Evolutionary conservation across 768 basidiomycete genomes (phyloP), one percentile per base, ranked within the genome.

Genomic region (Agaricus sinodeliciosus): DNA sequence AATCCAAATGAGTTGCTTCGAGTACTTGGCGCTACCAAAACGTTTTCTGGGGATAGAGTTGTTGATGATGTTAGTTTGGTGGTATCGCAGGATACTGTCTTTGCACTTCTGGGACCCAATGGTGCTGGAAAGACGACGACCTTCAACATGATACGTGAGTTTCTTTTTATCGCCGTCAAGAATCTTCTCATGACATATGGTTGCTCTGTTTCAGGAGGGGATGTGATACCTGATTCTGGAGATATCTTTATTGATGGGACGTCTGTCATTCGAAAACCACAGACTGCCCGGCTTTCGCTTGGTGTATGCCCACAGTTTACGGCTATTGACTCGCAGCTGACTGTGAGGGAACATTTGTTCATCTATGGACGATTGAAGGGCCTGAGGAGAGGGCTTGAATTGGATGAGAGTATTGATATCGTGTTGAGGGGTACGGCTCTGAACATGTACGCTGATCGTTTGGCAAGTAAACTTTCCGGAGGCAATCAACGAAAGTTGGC

Each of bases 251-350:
- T 92, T 60, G 77, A 80, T 50, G 82, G 79, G 2, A 70, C 74
- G 28, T 90, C 87, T 3, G 81, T 87, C 35, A 69, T 87, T 26
- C 72, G 73, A n/a, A 73, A 81, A 51, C 80, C 88, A 0, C 77
- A 78, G 18, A 72, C 65, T 4, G 85, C 89, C 35, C 77, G 87
- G 22, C 74, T 84, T 6, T 75, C 81, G 18, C 77, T 92, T 5
- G 89, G 89, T 3, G 85, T 92, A 46, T 92, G 88, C 63, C 88
- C 88, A 0, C 89, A 90, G 57, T 88, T 90, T 66, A 89, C 87
- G 1, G 87, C 89, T 1, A 89, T 90, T 57, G 89, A 90, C 58
- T 70, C 79, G 11, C 84, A 89, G 60, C 64, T 90, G 37, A 89
- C 86, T 5, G 87, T 90, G 19, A 77, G 85, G 41, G 85, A 92